These are phyloP conservation scores for Dalbergia cochinchinensis DNA, from an alignment of 306 rosid genomes.

Conservation along the genomic window DNA sequence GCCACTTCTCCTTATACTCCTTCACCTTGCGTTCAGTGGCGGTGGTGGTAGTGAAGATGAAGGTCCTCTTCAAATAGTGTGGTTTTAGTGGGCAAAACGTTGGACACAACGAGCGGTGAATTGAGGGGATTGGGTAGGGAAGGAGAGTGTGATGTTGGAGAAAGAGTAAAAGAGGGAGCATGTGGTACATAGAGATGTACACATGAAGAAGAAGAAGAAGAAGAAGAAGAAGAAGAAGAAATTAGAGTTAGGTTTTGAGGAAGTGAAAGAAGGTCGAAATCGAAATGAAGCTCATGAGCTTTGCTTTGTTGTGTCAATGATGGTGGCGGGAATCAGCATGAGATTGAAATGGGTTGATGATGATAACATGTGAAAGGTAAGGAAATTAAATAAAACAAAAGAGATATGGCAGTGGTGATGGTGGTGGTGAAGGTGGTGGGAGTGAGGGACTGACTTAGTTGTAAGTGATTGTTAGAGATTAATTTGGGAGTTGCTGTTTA, in stretches of 20 bases:
- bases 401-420: too few species aligned
- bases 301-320: background rate
- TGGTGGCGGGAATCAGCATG: background rate
- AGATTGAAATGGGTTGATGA: too few species aligned
- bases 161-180: background rate
- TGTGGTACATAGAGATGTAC: background rate
- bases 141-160: background rate
- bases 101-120: too few species aligned
- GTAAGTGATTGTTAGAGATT: too few species aligned
- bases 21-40: background rate
- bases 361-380: too few species aligned
- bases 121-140: too few species aligned
- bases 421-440: too few species aligned
- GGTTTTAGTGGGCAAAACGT: background rate
- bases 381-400: too few species aligned
- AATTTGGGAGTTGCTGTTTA: too few species aligned
- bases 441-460: too few species aligned
- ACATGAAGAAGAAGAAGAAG: slow-evolving; percentile 14
- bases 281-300: slow-evolving; percentile 17
- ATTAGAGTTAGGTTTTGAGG: slow-evolving; percentile 16
- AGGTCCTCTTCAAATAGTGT: background rate
- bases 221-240: background rate
- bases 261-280: background rate
- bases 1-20: background rate
- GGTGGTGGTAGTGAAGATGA: too few species aligned